phyloP scores from a whole-genome alignment of 257 asterid species.

The Cruciata laevipes region DNA sequence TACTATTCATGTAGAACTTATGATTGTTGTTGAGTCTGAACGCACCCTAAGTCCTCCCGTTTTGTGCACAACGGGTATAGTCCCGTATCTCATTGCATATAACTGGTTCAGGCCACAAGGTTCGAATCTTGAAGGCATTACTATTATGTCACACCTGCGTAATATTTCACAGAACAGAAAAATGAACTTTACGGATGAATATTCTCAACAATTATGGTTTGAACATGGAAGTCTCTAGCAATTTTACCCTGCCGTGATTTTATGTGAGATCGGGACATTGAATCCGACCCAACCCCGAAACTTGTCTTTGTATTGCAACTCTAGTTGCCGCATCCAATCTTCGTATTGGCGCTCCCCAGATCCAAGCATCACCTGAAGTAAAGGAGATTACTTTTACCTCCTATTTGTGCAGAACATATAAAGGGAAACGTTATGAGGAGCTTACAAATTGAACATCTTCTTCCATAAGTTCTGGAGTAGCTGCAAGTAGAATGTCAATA shows the following conservation, averaged over 20 bases:
- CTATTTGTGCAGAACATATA: background rate
- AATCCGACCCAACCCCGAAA: constrained; percentile 98
- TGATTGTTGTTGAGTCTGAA: constrained; percentile 14
- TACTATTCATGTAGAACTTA: background rate
- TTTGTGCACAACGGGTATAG: constrained; percentile 79
- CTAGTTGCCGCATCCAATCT: constrained; percentile 93
- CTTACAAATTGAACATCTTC: constrained; percentile 89
- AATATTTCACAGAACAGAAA: constrained; percentile 16
- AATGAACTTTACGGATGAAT: background rate
- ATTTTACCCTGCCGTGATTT: constrained; percentile 75
- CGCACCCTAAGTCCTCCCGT: constrained; percentile 94
- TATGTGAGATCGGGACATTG: constrained; percentile 86
- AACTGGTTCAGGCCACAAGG: constrained; percentile 95
- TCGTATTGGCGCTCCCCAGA: constrained; percentile 95
- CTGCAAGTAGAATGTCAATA: constrained; percentile 78
- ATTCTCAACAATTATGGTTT: constrained; percentile 1
- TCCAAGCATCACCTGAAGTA: constrained; percentile 90
- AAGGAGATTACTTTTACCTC: background rate
- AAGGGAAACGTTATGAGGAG: background rate
- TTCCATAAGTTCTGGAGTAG: constrained; percentile 75
- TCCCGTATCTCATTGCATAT: constrained; percentile 96
- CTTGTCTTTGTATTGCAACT: constrained; percentile 49
- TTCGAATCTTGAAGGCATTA: constrained; percentile 96
- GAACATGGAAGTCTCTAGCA: background rate
- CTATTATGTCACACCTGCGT: constrained; percentile 88